Evolutionary conservation across 2,329 filamentous ascomycete species (phyloP), one percentile per base, ranked within the genome.

Genomic region (Pestalotiopsis sp.): DNA sequence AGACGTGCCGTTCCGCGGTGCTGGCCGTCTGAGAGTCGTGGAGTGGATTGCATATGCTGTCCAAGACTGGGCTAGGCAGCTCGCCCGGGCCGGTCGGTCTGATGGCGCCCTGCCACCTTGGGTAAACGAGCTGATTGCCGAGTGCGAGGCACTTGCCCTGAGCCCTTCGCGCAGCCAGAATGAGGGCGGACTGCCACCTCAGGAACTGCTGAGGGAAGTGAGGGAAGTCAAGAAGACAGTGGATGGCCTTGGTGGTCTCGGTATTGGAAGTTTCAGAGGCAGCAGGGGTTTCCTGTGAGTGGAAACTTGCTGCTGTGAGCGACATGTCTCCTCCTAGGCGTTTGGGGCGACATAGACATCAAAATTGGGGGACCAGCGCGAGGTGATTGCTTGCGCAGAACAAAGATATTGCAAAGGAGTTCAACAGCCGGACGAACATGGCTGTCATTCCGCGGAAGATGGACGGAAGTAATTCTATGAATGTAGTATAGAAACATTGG

Each of bases 1-100:
- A 72, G 87, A 89, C 74, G 83, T 87, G 58, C 87, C 87, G 0
- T 90, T 90, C 77, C 87, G 84, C 36, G 86, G 85, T 52, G 79
- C 82, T 36, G 77, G 79, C 41, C 82, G 87, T 65, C 84, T 81
- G 68, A 80, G 83, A 23, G 81, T 90, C 25, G 84, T 88, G 56
- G 86, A 88, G 76, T 86, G 87, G 78, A 86, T 89, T 72, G 79
- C 82, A 49, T 82, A 81, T 64, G 82, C 82, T 0, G 82, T 88
- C 27, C 79, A 81, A 6, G 75, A 75, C 3, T 85, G 84, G 75
- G 82, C 88, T 31, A 80, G 80, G 25, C 86, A 88, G 45, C 70
- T 78, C 25, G 68, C 68, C 45, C 70, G 77, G 9, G 74, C 73
- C 20, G 75, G 76, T 14, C 72, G 77, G 6, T 72, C 76, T 2